A percentile compares a stretch with the other conserved stretches of the same genome.
These are phyloP conservation scores for Albugo candida DNA, from an alignment of 352 stramenopile genomes.

Conservation along the genomic window DNA sequence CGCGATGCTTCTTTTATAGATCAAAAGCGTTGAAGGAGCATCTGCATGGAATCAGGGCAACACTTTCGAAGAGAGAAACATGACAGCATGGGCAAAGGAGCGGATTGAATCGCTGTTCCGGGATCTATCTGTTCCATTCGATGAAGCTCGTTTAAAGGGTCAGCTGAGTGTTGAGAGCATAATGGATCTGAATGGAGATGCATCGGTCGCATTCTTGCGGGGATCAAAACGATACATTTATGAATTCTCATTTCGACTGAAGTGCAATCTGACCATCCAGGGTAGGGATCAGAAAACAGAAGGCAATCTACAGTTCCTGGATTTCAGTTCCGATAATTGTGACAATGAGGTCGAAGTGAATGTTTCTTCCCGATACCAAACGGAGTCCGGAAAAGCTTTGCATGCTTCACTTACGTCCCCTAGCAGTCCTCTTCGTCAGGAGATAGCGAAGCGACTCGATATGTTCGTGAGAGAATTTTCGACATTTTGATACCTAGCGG, in stretches of 20 bases:
- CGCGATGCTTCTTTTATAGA: conserved; percentile 11
- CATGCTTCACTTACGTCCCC: conserved; percentile 31
- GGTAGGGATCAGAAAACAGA: conserved; percentile 3
- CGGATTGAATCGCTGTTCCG: conserved; percentile 44
- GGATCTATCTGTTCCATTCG: conserved; percentile 19
- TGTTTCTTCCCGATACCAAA: conserved; percentile 51
- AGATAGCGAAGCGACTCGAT: conserved; percentile 25
- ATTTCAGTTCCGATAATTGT: conserved; percentile 54
- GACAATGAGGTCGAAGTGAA: conserved; percentile 48
- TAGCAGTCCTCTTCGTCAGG: conserved; percentile 34
- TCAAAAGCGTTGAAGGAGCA: conserved; percentile 64
- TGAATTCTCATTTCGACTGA: conserved; percentile 50
- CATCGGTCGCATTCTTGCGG: conserved; percentile 80
- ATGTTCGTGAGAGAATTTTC: conserved; percentile 61
- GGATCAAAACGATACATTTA: conserved; percentile 80
- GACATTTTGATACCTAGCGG: conserved; percentile 22
- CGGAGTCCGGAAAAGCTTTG: conserved; percentile 38
- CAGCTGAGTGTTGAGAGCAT: conserved; percentile 41
- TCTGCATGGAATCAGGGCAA: conserved; percentile 89
- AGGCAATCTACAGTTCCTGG: conserved; percentile 57
- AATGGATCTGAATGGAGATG: conserved; percentile 80
- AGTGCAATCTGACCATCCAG: conserved; percentile 16
- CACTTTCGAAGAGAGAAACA: conserved; percentile 86
- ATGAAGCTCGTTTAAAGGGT: conserved; percentile 6
- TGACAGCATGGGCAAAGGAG: conserved; percentile 69